Evolutionary conservation across 202 grass and related monocot species (phyloP).

Genomic region (Bolboschoenoplectus hybrid): DNA sequence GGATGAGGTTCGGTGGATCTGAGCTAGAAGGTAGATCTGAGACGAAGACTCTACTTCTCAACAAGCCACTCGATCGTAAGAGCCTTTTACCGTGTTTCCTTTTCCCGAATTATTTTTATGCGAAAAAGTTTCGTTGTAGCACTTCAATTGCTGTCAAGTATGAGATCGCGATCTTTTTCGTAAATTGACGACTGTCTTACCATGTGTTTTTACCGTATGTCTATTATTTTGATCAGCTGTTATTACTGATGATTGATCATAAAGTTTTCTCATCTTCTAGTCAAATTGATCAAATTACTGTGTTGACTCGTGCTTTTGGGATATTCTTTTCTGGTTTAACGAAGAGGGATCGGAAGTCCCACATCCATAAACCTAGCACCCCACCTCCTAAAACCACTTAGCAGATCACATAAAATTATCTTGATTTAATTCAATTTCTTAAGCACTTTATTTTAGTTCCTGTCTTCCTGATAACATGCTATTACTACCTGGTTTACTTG

Average conservation of each 20-base stretch:
- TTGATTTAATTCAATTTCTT: not conserved
- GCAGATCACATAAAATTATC: not conserved
- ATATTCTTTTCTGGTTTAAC: not conserved
- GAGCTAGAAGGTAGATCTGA: slow-evolving; percentile 34
- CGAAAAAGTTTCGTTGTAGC: not conserved
- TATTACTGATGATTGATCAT: not conserved
- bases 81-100: not conserved
- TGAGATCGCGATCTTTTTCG: not conserved
- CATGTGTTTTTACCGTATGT: not conserved
- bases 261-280: not conserved
- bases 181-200: not conserved
- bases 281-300: not conserved
- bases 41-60: not conserved
- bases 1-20: slow-evolving; percentile 27
- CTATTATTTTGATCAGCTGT: not conserved
- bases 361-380: not conserved
- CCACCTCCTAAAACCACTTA: not conserved
- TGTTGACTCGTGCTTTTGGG: not conserved
- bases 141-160: not conserved
- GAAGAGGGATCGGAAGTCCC: not conserved
- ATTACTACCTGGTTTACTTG: not conserved
- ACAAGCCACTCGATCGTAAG: slow-evolving; percentile 37
- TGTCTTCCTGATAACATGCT: not conserved
- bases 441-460: not conserved
- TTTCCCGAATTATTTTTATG: not conserved